Base-by-base conservation (phyloP, 2,329 filamentous ascomycete genomes). In the Cladophialophora chaetospira region DNA sequence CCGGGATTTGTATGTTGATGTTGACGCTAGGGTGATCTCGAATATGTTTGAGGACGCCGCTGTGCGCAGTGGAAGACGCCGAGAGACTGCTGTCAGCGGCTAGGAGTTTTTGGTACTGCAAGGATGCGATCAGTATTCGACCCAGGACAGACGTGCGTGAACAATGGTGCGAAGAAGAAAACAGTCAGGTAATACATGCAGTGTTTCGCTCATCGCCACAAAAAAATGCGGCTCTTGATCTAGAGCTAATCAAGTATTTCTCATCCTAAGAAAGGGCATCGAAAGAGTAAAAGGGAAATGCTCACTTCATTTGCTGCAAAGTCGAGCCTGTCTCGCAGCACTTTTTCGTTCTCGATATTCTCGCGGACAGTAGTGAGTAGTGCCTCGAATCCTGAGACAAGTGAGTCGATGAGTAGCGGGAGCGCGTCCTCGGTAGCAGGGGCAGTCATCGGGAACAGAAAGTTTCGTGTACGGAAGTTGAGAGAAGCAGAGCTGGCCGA, bases 161-260 rank as follows among this genome's bases (percentile, higher is more conserved):
- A 51, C 57, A 61, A 63, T 60, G 55, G 55, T 61, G 58, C 43
- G 51, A 62, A 67, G 52, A 64, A 78, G 26, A 29, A 21, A 15
- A 11, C 48, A 71, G 67, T 79, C 77, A 78, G 76, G 72, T 77
- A 77, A 80, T 78, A 79, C 72, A 79, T 79, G 75, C 60, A 63
- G 73, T 42, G 67, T 83, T 73, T 88, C 85, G 78, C 80, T 88
- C 87, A 83, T 74, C 69, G 78, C 77, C 79, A 77, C 78, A 73
- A 63, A 67, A n/a, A 52, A 70, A 21, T 51, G 80, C 77, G 82
- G 80, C 85, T 89, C 81, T 80, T 87, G 87, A 88, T 90, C 88
- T 90, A 90, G 88, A 91, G 88, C 88, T 90, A 89, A 88, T 74
- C 68, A 70, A 67, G 64, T 68, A 68, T 75, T 72, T 76, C 71